A percentile compares a stretch with the other conserved stretches of the same genome.
These are phyloP conservation scores for Lasiodiplodia gonubiensis DNA, from an alignment of 2,329 filamentous ascomycete genomes.

Conservation along the genomic window DNA sequence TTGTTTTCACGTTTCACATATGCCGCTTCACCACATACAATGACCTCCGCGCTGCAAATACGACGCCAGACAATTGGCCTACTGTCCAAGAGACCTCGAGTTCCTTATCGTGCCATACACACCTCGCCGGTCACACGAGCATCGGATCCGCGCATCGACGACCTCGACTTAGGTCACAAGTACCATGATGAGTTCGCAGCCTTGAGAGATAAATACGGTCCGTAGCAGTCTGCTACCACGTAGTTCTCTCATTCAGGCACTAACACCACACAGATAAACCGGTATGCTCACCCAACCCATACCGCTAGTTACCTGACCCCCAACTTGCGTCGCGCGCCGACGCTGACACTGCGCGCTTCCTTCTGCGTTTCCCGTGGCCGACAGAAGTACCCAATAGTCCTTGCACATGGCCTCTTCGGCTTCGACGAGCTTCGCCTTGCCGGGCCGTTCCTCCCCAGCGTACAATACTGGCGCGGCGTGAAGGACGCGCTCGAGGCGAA, in stretches of 20 bases:
- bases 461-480: slow-evolving; percentile 70
- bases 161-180: slow-evolving; percentile 56
- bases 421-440: slow-evolving; percentile 66
- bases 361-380: slow-evolving; percentile 33
- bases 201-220: slow-evolving; percentile 64
- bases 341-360: slow-evolving; percentile 33
- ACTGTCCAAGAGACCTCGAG: slow-evolving; percentile 32
- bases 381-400: slow-evolving; percentile 62
- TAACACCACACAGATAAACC: slow-evolving; percentile 42
- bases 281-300: slow-evolving; percentile 32
- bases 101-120: slow-evolving; percentile 34
- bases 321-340: background rate
- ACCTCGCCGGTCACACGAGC: slow-evolving; percentile 33
- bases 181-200: slow-evolving; percentile 68
- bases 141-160: slow-evolving; percentile 57
- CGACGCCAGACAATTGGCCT: background rate
- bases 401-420: slow-evolving; percentile 70
- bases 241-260: background rate
- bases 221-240: slow-evolving; percentile 1
- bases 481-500: slow-evolving; percentile 62
- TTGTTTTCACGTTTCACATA: background rate
- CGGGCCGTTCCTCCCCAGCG: slow-evolving; percentile 59
- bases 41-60: slow-evolving; percentile 11
- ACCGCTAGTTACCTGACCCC: background rate
- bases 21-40: background rate